Conservation (phyloP, 768 basidiomycete genomes). For the Termitomyces sp. region DNA sequence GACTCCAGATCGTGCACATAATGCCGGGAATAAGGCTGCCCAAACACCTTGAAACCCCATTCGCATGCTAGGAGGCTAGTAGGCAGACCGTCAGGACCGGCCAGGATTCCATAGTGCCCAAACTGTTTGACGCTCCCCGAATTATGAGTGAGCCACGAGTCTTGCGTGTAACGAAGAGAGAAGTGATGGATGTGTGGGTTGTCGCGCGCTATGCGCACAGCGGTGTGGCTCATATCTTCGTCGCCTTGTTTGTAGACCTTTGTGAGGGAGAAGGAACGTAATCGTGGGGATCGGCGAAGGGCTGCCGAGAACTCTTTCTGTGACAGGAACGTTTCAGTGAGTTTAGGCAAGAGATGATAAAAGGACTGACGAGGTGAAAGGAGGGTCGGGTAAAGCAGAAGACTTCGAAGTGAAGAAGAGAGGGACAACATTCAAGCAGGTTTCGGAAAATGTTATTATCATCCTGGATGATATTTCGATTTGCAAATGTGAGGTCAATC, state of each 20-base stretch:
- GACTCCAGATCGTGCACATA: constrained; percentile 13
- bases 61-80: constrained; percentile 10
- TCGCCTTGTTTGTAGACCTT: constrained; percentile 30
- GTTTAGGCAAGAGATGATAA: neutral
- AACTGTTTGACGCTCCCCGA: constrained; percentile 25
- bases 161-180: constrained; percentile 25
- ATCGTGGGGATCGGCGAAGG: constrained; percentile 20
- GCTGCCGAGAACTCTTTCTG: constrained; percentile 28
- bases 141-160: constrained; percentile 29
- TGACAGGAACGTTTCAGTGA: neutral
- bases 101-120: constrained; percentile 23
- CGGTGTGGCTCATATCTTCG: constrained; percentile 26
- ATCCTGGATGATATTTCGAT: constrained; percentile 19
- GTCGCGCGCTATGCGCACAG: constrained; percentile 22
- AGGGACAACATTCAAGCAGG: constrained; percentile 24
- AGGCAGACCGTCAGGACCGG: constrained; percentile 11
- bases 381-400: constrained; percentile 30
- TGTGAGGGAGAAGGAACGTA: constrained; percentile 28
- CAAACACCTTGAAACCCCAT: constrained; percentile 14
- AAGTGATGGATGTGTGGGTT: constrained; percentile 27
- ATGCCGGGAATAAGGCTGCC: constrained; percentile 9
- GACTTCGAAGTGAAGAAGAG: constrained; percentile 25
- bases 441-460: constrained; percentile 23
- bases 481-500: constrained; percentile 30
- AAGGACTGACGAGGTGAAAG: constrained; percentile 26